Evolutionary conservation across 306 rosid species (phyloP), one percentile per base, ranked within the genome.

Genomic region (Cucurbita maxima): DNA sequence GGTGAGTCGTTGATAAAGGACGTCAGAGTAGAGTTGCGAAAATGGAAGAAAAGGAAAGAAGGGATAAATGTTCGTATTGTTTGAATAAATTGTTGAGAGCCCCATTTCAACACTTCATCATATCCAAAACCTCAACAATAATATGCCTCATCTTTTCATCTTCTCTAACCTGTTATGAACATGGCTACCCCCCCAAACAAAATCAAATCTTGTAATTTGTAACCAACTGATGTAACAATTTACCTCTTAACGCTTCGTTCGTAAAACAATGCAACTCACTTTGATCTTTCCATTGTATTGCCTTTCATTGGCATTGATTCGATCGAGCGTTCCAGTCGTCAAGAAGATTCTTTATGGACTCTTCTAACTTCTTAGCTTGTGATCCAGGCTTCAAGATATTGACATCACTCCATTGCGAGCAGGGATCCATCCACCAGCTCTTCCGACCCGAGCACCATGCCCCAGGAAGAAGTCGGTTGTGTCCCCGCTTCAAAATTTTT

Each of bases 351-450:
- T 91, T 86, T 43, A 93, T 74, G 44, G 92, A 80, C 36, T 81
- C 92, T 72, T 88, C 89, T 51, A 93, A 83, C 89, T 87, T 93
- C 88, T 87, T 90, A 44, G 91, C 96, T 79, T 86, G 91, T 58
- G 91, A 82, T 66, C 97, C 89, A n/a, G 95, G 95, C 82, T 85
- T 85, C 79, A 91, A 47, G 75, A 66, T 76, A 75, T 89, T 85
- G 74, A 90, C 95, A 80, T 94, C 99, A 22, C 95, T 88, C 99
- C 99, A 94, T 37, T 87, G 91, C 37, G 96, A 81, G 77, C 99
- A 91, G 0, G 97, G 99, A 86, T 90, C 97, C 71, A 71, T 75
- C 95, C 85, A 87, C 99, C 99, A 89, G 76, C 84, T 84, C 79
- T 72, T 85, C 83, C 86, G 67, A 40, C 90, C 92, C 0, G 91